Base-by-base conservation (phyloP, 2,329 filamentous ascomycete species). In the Mycogone perniciosa region DNA sequence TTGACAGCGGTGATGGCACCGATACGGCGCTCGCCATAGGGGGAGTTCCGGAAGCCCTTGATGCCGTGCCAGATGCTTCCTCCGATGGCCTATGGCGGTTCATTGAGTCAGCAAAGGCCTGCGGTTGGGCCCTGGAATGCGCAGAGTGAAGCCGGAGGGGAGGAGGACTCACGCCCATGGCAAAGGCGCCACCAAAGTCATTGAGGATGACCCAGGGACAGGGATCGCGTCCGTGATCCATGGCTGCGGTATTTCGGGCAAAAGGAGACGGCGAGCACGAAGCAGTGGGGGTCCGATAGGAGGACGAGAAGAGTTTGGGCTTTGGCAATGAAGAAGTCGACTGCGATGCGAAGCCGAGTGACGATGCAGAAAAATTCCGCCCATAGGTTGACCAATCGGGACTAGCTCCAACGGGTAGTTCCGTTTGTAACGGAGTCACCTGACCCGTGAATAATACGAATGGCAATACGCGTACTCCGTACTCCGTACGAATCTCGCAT, bases 1-100 rank as follows among this genome's bases (percentile, higher is more conserved):
- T 99, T 99, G 73, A 99, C 90, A 54, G 93, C 93, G 63, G 92
- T 96, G 73, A 99, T 80, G 60, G 93, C 89, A 68, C 93, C 93
- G 77, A 97, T 92, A 70, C 92, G 82, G 68, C 93, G 83, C 77
- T 99, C 93, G 68, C 93, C 93, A 69, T 95, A 89, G 35, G 88
- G 88, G 53, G 84, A 88, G 74, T 89, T 95, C 67, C 90, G 78
- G 74, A 89, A 93, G 53, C 91, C 93, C 76, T 99, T 99, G 59
- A 96, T 87, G 63, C 91, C 91, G 74, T 96, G 92, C 92, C 92
- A 96, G 68, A 96, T 86, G 63, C 88, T 86, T 63, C 86, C 86
- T 63, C 85, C 84, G 60, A 89, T 85, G 55, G 83, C 84, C 84
- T 88, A 44, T 7, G 44, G 7, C 31, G 13, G 6, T 30, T 39